phyloP scores from a whole-genome alignment of 306 rosid genomes.

The Crotalaria pallida region DNA sequence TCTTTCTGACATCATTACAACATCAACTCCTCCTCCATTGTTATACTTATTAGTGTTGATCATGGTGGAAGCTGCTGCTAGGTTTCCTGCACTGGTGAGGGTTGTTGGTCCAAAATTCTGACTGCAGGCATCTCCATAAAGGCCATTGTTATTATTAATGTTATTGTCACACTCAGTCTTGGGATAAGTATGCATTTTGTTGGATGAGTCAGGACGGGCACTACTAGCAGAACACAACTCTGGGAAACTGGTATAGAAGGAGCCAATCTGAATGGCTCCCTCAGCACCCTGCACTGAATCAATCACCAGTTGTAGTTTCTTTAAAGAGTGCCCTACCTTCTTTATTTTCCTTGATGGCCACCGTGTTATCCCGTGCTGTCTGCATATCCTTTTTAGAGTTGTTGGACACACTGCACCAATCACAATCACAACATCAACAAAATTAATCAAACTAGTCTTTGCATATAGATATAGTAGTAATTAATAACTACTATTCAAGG shows the following conservation, averaged over 20 bases:
- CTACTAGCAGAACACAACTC: slow-evolving; percentile 36
- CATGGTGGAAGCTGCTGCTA: slow-evolving; percentile 1
- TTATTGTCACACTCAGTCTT: background rate
- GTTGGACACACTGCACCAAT: slow-evolving; percentile 56
- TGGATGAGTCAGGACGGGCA: slow-evolving; percentile 8
- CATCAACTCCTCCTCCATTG: slow-evolving; percentile 18
- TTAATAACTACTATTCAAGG: too few relatives aligned
- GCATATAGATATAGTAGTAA: too few relatives aligned
- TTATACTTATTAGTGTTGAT: background rate
- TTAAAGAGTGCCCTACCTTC: slow-evolving; percentile 59
- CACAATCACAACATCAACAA: background rate
- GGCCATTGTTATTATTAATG: background rate
- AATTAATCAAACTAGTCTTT: background rate
- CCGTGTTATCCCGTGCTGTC: slow-evolving; percentile 60
- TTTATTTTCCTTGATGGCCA: slow-evolving; percentile 71
- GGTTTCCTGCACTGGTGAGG: too few relatives aligned
- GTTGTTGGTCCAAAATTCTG: slow-evolving; percentile 34
- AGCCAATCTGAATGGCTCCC: slow-evolving; percentile 51
- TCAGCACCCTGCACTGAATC: slow-evolving; percentile 68
- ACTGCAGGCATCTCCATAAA: slow-evolving; percentile 33
- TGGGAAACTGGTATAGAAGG: slow-evolving; percentile 55
- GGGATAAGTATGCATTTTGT: background rate
- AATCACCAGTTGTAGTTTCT: slow-evolving; percentile 59
- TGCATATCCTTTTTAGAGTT: slow-evolving; percentile 69
- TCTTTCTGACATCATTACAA: slow-evolving; percentile 34